Evolutionary conservation across 306 rosid genomes (phyloP).

Genomic region (Macrotyloma uniflorum): DNA sequence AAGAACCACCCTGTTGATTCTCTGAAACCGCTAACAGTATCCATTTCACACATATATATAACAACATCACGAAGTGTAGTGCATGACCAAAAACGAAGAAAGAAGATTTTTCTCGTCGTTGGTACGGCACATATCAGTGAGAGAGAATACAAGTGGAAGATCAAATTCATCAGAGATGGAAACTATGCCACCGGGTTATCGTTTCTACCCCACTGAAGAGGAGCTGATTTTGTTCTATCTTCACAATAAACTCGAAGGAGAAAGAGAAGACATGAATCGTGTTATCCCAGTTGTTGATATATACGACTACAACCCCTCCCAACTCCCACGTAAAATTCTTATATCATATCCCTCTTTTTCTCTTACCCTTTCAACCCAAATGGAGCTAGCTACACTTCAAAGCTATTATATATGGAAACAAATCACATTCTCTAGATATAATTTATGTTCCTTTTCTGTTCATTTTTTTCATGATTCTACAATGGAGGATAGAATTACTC

Average conservation of each 20-base stretch:
- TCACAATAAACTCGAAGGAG: conserved; percentile 64
- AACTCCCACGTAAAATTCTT: conserved; percentile 74
- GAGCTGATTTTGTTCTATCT: conserved; percentile 75
- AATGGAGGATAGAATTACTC: no score
- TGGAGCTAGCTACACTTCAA: not conserved
- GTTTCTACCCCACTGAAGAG: conserved; percentile 90
- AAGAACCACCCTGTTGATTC: not conserved
- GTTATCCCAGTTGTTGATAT: conserved; percentile 71
- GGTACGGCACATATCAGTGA: not conserved
- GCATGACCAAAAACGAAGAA: not conserved
- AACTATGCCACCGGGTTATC: conserved; percentile 71
- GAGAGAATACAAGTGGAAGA: not conserved
- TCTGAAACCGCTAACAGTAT: conserved; percentile 18
- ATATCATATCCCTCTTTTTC: not conserved
- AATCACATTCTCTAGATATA: not conserved
- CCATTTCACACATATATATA: not conserved
- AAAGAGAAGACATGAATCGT: conserved; percentile 47
- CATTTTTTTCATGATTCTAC: no score
- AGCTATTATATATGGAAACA: not conserved
- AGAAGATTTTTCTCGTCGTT: not conserved
- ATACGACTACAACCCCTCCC: conserved; percentile 65
- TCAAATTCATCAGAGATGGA: conserved; percentile 43
- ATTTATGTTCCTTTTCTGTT: no score
- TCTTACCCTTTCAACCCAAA: not conserved
- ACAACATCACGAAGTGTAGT: no score